Percentiles rank a stretch among this genome's conserved stretches.
These are phyloP conservation scores for Hanseniaspora gamundiae DNA, from an alignment of 1,139 yeast genomes.

Conservation along the genomic window DNA sequence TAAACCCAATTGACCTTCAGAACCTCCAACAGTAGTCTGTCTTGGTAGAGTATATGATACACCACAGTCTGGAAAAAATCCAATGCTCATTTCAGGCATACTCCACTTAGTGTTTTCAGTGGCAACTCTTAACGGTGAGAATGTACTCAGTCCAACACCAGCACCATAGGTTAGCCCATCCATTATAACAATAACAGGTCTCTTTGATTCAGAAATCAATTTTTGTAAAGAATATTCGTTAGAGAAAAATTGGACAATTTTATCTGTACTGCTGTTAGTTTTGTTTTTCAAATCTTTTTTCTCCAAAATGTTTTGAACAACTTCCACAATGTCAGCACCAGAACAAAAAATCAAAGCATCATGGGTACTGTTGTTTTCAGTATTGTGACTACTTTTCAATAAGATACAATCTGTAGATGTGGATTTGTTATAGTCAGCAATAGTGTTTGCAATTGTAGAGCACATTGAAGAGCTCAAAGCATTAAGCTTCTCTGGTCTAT, in stretches of 20 bases:
- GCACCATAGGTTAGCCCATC: constrained; percentile 98
- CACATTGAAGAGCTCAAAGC: constrained; percentile 78
- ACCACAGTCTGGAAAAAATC: constrained; percentile 95
- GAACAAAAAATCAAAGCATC: constrained; percentile 47
- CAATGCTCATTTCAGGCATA: constrained; percentile 97
- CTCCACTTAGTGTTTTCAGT: constrained; percentile 85
- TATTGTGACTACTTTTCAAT: constrained; percentile 48
- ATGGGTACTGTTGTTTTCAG: constrained; percentile 10
- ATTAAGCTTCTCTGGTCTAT: constrained; percentile 75
- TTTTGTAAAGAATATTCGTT: constrained; percentile 75
- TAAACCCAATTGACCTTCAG: constrained; percentile 69
- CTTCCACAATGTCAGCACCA: constrained; percentile 88
- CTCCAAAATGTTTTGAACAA: constrained; percentile 40
- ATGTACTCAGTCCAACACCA: constrained; percentile 70
- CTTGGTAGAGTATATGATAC: constrained; percentile 81
- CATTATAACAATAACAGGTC: constrained; percentile 76
- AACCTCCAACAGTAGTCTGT: constrained; percentile 29
- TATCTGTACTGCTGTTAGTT: constrained; percentile 27
- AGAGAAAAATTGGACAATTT: constrained; percentile 56
- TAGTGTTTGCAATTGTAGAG: constrained; percentile 56
- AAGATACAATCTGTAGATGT: constrained; percentile 52
- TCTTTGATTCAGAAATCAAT: constrained; percentile 64
- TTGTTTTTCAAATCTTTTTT: constrained; percentile 17
- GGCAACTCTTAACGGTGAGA: constrained; percentile 88
- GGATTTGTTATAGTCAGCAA: constrained; percentile 66